These are phyloP conservation scores for Suhomyces anneliseae DNA, from an alignment of 1,139 yeast species.

Conservation along the genomic window DNA sequence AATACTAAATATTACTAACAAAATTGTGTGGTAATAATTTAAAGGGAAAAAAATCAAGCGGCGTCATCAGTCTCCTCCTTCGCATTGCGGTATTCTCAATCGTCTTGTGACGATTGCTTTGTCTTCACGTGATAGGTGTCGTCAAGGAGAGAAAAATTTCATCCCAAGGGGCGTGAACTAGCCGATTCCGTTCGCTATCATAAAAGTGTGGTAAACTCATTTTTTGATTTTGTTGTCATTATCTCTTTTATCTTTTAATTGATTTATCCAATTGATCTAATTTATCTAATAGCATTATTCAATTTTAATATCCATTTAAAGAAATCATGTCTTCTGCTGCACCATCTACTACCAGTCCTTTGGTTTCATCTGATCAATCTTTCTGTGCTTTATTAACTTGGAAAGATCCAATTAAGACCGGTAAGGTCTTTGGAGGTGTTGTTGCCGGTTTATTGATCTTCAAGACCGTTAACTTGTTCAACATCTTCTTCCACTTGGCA, in stretches of 20 bases:
- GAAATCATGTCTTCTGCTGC: constrained; percentile 12
- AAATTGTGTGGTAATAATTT: too few species aligned
- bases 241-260: constrained; percentile 1
- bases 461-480: constrained; percentile 69
- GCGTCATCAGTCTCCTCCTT: not conserved
- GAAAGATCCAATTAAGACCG: constrained; percentile 80
- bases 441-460: constrained; percentile 59
- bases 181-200: constrained; percentile 8
- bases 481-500: constrained; percentile 60
- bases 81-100: not conserved
- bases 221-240: constrained; percentile 3
- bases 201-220: constrained; percentile 2
- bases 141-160: constrained; percentile 13
- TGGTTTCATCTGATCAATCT: constrained; percentile 7
- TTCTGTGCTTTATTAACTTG: constrained; percentile 59
- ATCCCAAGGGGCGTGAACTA: constrained; percentile 11
- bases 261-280: not conserved
- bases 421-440: constrained; percentile 69
- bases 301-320: not conserved
- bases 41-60: too few species aligned
- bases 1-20: too few species aligned
- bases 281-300: not conserved
- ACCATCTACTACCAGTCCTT: constrained; percentile 16
- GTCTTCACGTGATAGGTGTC: constrained; percentile 9
- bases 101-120: constrained; percentile 10